These are phyloP conservation scores for Leucosporidium scottii DNA, from an alignment of 768 basidiomycete genomes.

Conservation along the genomic window DNA sequence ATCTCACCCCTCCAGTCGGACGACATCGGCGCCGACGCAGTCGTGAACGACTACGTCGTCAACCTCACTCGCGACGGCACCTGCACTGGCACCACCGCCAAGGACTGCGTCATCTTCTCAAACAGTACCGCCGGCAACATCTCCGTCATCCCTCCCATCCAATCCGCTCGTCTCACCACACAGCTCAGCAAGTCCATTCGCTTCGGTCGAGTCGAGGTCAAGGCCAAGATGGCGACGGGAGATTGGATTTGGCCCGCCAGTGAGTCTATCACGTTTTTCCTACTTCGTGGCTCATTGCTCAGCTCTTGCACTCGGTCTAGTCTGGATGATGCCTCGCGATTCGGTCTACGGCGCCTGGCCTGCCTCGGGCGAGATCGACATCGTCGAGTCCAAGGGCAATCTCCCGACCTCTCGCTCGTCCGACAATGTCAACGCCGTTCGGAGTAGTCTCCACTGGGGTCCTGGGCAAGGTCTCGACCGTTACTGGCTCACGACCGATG, in stretches of 20 bases:
- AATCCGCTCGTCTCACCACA: slow-evolving; percentile 72
- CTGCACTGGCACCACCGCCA: slow-evolving; percentile 64
- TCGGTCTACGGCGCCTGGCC: slow-evolving; percentile 54
- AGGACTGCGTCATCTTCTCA: slow-evolving; percentile 45
- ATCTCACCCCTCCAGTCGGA: slow-evolving; percentile 42
- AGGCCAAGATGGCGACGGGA: slow-evolving; percentile 65
- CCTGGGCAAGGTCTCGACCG: slow-evolving; percentile 54
- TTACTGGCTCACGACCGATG: too few species aligned
- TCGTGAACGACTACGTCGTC: slow-evolving; percentile 62
- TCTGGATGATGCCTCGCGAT: slow-evolving; percentile 50
- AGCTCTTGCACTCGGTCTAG: slow-evolving; percentile 15
- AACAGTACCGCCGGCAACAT: slow-evolving; percentile 11
- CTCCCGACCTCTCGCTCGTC: slow-evolving; percentile 54
- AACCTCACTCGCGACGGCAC: slow-evolving; percentile 59
- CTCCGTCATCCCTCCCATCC: slow-evolving; percentile 71
- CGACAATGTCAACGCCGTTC: slow-evolving; percentile 50
- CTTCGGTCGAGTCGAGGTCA: slow-evolving; percentile 77
- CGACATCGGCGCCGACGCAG: slow-evolving; percentile 34
- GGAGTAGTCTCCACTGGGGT: slow-evolving; percentile 65
- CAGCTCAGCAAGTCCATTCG: slow-evolving; percentile 60
- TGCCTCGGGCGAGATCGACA: slow-evolving; percentile 54
- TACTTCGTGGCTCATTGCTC: too few species aligned
- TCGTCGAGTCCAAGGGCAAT: slow-evolving; percentile 57
- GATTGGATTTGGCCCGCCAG: slow-evolving; percentile 52
- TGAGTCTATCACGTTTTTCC: background rate